phyloP scores from a whole-genome alignment of 2,329 filamentous ascomycete genomes.

The Cryphonectria radicalis region DNA sequence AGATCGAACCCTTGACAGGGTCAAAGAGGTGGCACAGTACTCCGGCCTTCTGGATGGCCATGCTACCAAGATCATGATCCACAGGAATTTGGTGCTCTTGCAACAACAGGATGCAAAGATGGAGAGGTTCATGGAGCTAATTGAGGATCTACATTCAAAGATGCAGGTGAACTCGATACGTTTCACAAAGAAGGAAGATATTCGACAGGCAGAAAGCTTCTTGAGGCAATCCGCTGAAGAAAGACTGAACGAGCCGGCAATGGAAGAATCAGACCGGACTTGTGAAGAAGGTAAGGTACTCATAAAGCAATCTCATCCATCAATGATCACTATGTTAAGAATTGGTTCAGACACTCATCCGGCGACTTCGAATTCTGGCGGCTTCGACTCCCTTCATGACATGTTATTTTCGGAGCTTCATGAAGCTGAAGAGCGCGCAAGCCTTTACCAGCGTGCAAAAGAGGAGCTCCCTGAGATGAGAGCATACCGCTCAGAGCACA shows the following conservation, averaged over 20 bases:
- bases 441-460: not conserved
- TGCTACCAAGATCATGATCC: not conserved
- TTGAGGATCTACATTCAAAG: not conserved
- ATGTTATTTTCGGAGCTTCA: slow-evolving; percentile 7
- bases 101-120: not conserved
- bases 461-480: slow-evolving; percentile 12
- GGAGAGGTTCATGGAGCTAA: not conserved
- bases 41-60: slow-evolving; percentile 1
- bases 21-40: slow-evolving; percentile 5
- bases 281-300: too few species aligned
- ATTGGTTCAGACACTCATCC: too few species aligned
- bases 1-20: not conserved
- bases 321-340: too few species aligned
- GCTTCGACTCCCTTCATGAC: not conserved
- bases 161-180: not conserved
- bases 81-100: not conserved
- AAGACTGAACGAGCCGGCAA: slow-evolving; percentile 6
- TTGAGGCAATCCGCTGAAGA: not conserved
- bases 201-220: not conserved
- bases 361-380: not conserved
- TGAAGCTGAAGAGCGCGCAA: not conserved
- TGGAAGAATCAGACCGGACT: not conserved
- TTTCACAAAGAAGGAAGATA: slow-evolving; percentile 1
- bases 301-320: too few species aligned
- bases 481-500: not conserved